Evolutionary conservation across 1,139 yeast species (phyloP).

Genomic region (Yamadazyma taylorii): DNA sequence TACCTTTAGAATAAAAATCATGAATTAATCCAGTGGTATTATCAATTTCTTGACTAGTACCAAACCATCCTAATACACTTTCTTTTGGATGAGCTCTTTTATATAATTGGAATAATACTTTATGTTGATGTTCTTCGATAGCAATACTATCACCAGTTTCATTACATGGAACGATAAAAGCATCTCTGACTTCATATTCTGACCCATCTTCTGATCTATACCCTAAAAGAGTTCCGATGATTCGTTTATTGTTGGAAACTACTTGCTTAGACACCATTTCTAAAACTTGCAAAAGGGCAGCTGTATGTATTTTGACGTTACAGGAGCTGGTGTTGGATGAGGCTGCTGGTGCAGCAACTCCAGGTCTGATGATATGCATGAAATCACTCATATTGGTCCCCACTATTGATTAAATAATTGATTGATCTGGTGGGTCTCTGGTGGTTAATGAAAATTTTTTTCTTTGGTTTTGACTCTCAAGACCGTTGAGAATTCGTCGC

Average conservation of each 20-base stretch:
- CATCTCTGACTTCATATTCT: conserved; percentile 71
- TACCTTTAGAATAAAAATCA: conserved; percentile 74
- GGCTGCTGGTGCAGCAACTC: conserved; percentile 55
- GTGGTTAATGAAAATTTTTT: conserved; percentile 5
- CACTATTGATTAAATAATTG: not conserved
- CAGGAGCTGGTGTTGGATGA: conserved; percentile 49
- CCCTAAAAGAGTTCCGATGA: conserved; percentile 83
- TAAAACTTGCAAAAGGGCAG: conserved; percentile 71
- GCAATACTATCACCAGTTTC: conserved; percentile 75
- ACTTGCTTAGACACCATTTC: conserved; percentile 49
- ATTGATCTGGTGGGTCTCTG: not conserved
- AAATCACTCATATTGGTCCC: conserved; percentile 15
- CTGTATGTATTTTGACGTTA: conserved; percentile 58
- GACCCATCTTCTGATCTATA: conserved; percentile 84
- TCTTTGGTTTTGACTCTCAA: not conserved
- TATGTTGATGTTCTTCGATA: conserved; percentile 75
- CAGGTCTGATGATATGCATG: conserved; percentile 64
- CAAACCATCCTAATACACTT: conserved; percentile 86
- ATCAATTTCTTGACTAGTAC: conserved; percentile 64
- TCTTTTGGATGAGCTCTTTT: conserved; percentile 81
- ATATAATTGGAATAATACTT: conserved; percentile 68
- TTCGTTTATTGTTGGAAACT: conserved; percentile 51
- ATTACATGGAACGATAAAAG: conserved; percentile 80
- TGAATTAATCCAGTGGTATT: conserved; percentile 80
- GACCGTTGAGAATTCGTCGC: not conserved